Evolutionary conservation across 2,329 filamentous ascomycete species (phyloP).

Genomic region (Ramichloridium luteum): DNA sequence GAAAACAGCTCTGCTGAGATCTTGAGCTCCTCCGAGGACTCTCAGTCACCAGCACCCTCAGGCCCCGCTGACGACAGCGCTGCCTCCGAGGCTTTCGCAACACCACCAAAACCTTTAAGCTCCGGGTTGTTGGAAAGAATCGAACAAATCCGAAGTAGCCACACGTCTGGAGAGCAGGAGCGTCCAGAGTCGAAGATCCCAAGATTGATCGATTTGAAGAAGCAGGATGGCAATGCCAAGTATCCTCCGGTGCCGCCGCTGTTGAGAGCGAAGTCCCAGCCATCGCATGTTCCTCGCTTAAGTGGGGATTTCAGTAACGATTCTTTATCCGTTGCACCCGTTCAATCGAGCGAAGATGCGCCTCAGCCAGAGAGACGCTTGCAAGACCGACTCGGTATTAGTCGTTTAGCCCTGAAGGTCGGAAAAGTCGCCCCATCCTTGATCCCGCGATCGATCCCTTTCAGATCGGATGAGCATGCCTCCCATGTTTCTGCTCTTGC

Average conservation of each 20-base stretch:
- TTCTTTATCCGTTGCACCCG: constrained; percentile 1
- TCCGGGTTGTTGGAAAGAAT: constrained; percentile 26
- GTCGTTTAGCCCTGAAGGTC: constrained; percentile 36
- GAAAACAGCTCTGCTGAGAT: constrained; percentile 5
- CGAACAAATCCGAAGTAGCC: constrained; percentile 26
- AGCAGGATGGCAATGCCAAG: constrained; percentile 18
- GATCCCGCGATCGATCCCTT: constrained; percentile 73
- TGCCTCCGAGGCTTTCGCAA: constrained; percentile 17
- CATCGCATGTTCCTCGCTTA: constrained; percentile 16
- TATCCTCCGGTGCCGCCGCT: constrained; percentile 35
- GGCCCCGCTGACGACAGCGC: background rate
- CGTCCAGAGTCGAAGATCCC: constrained; percentile 25
- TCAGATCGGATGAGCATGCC: constrained; percentile 46
- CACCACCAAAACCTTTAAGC: constrained; percentile 24
- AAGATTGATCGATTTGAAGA: constrained; percentile 20
- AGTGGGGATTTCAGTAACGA: constrained; percentile 11
- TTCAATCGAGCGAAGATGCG: background rate
- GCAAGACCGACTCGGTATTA: constrained; percentile 41
- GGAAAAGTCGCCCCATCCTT: constrained; percentile 50
- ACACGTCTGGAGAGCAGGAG: constrained; percentile 14
- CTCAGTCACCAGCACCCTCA: constrained; percentile 2
- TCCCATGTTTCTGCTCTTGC: constrained; percentile 83
- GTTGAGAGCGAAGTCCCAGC: constrained; percentile 40
- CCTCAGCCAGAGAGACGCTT: constrained; percentile 56
- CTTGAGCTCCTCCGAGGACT: constrained; percentile 2